A percentile compares a stretch with the other conserved stretches of the same genome.
These are phyloP conservation scores for Tuber indicum DNA, from an alignment of 495 filamentous ascomycete genomes.

Conservation along the genomic window DNA sequence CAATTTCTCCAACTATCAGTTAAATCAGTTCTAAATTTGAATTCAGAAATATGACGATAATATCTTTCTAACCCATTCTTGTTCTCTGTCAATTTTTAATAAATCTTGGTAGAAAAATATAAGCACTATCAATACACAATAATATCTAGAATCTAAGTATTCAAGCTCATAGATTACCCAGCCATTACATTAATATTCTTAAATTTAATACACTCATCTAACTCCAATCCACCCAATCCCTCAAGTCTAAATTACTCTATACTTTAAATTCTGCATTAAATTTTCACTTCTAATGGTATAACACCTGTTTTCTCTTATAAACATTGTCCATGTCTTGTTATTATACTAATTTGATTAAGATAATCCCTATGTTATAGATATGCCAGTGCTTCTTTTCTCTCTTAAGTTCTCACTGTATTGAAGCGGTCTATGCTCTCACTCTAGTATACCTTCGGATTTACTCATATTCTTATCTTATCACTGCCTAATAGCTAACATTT, in stretches of 20 bases:
- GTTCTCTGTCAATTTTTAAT: not conserved
- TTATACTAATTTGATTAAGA: too few relatives aligned
- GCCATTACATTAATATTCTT: not conserved
- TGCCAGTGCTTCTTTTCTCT: too few relatives aligned
- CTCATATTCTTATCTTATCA: too few relatives aligned
- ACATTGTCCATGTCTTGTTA: too few relatives aligned
- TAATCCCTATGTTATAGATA: too few relatives aligned
- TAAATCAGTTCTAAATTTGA: not conserved
- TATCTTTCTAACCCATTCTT: not conserved
- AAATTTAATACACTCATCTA: not conserved
- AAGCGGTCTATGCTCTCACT: too few relatives aligned
- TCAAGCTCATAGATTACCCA: not conserved
- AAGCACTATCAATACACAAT: not conserved
- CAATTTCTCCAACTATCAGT: not conserved
- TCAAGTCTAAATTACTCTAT: not conserved
- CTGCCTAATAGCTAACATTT: too few relatives aligned
- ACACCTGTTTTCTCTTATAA: too few relatives aligned
- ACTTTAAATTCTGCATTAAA: too few relatives aligned
- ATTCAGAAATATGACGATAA: not conserved
- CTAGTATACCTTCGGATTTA: too few relatives aligned
- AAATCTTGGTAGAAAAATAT: not conserved
- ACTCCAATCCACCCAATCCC: not conserved
- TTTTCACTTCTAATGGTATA: too few relatives aligned
- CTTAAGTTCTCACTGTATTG: too few relatives aligned
- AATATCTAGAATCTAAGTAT: not conserved